Base-by-base conservation (phyloP, 2,329 filamentous ascomycete species). In the Arthrinium phaeospermum region DNA sequence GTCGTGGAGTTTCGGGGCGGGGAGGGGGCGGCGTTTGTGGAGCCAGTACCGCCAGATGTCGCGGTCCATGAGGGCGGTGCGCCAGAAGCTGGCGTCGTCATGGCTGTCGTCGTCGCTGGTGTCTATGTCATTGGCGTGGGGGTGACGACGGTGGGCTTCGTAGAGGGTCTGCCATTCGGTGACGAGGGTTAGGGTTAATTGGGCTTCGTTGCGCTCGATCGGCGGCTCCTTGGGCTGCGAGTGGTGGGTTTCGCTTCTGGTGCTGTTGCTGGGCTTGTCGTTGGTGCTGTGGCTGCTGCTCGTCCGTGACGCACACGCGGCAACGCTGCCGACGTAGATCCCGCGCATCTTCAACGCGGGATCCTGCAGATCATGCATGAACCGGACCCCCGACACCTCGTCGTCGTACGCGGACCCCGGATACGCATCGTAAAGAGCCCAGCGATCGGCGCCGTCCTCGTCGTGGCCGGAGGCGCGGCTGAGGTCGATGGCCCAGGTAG, bases 1-100 rank as follows among this genome's bases (percentile, higher is more conserved):
- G 67, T 68, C 67, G 67, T 7, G 37, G 44, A 47, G 44, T 34
- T 46, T 68, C 22, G 41, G 8, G 10, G 44, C 0, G 30, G 67
- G 67, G 5, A 68, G 67, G 6, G 67, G 67, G 12, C 24, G 22
- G 41, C 67, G n/a, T 44, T 47, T 68, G 67, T 68, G 67, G 19
- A 68, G 37, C 67, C 67, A 68, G 67, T 68, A 68, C 8, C 41
- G 44, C 67, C 67, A 47, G 67, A 68, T 68, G 27, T 68, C 30
- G 14, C 67, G 67, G 44, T 68, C 67, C 67, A 68, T 68, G 67
- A 68, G 34, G 16, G 67, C 67, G 24, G 67, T 22, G 10, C 67
- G 37, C 67, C 67, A 68, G 67, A 47, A 68, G 41, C 16, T 22
- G n/a, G 44, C 30, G 34, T 27, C 41, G 41, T 22, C n/a, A n/a